Evolutionary conservation across 73 alveolate species (phyloP), one percentile per base, ranked within the genome.

Genomic region (Effrenium voratum): DNA sequence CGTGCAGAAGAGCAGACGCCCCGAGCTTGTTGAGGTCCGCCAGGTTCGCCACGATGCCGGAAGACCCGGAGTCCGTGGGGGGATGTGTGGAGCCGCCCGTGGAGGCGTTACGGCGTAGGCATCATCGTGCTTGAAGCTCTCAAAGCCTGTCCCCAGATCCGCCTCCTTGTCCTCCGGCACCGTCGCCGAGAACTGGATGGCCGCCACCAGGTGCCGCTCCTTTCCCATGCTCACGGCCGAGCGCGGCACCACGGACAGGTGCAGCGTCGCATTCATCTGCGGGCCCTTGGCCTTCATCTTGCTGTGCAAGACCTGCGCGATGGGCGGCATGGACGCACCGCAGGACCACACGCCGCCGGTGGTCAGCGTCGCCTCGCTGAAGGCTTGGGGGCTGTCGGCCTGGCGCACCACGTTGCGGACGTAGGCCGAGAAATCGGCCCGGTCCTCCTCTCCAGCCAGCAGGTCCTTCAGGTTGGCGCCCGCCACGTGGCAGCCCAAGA

Each of bases 361-460:
- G 43, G 77, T 32, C 28, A 66, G 77, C 28, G 77, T 66, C 36
- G 77, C 77, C 43, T 36, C 34, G 36, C n/a, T 66, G 77, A 66
- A 66, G 22, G 77, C 77, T 40, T 66, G 77, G 15, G 77, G 77
- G 77, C 77, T 32, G 36, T 66, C 77, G n/a, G 77, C 77, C 40
- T 66, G 77, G 77, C 77, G 77, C 77, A 66, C 77, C 77, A 66
- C 77, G n/a, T 66, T 66, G 43, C 77, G 77, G 26, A 66, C 77
- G 77, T 66, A 66, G 36, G 77, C 77, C n/a, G 77, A 66, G 77
- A 66, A 66, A 40, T 66, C 77, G 77, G 22, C n/a, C 77, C n/a
- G 28, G 43, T 66, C 43, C 43, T 66, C 77, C 40, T 66, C 77
- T 22, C 77, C 77, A 0, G 77, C 77, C 34, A 66, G 16, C 1